Base-by-base conservation (phyloP, 2,329 filamentous ascomycete genomes). In the Hypoxylon sp. region DNA sequence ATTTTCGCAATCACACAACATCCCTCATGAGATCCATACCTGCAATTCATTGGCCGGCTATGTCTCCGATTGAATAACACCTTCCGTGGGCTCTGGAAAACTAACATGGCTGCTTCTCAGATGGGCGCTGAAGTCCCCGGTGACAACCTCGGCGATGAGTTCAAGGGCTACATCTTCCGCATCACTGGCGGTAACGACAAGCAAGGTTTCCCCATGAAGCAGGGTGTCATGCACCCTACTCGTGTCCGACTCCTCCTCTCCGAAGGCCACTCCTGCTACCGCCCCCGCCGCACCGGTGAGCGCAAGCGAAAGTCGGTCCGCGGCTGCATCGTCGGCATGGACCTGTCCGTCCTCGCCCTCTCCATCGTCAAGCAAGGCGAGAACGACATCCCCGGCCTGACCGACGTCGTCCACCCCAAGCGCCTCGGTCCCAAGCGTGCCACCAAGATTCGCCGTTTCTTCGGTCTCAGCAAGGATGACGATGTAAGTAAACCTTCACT, bases 161-260 rank as follows among this genome's bases (percentile, higher is more conserved):
- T 97, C 93, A 98, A 98, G 90, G 96, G 96, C 85, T 99, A 99
- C 89, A 91, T 99, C 88, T 94, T 99, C 91, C 92, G 90, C 83
- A 98, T 99, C 88, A 99, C 96, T 80, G 97, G 96, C 82, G 96
- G 97, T 83, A 99, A 99, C 92, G 96, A 99, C 93, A 99, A 99
- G 93, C 97, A 99, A 90, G 96, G 96, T 88, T 99, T 99, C 91
- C 96, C 96, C 79, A 99, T 99, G 96, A 99, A 99, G 94, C 97
- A 99, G 91, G 96, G 96, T 89, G 93, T 97, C 84, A 95, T 99
- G 90, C 93, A 97, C 85, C 94, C 96, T 80, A 96, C 93, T 84
- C 96, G 96, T 96, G 96, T 98, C 86, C 92, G 93, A 78, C 94
- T 99, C 77, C 92, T 99, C 80, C 93, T 99, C 82, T 82, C 91